A percentile compares a stretch with the other conserved stretches of the same genome.
Conservation (phyloP, 192 early-diverging fungal species). For the Coemansia sp. region DNA sequence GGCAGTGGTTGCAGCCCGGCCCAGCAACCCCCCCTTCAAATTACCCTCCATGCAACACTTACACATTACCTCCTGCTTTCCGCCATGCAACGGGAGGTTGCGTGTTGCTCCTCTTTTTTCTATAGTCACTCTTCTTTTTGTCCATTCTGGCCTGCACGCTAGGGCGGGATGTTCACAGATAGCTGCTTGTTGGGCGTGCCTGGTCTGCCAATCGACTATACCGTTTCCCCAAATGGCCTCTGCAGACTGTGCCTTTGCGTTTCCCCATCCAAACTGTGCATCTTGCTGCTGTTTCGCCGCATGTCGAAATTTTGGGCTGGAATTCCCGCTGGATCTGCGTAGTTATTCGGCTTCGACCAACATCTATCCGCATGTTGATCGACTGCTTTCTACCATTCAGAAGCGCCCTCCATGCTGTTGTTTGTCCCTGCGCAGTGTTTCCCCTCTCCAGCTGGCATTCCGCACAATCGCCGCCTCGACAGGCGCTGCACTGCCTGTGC, state of each 20-base stretch:
- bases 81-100: conserved; percentile 8
- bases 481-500: conserved; percentile 1
- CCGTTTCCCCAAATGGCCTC: not conserved
- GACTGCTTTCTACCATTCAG: conserved; percentile 8
- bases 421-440: not conserved
- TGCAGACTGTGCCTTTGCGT: not conserved
- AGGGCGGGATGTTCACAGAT: not conserved
- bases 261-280: not conserved
- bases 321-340: conserved; percentile 10
- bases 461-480: not conserved
- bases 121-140: not conserved
- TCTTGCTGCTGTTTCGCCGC: not conserved
- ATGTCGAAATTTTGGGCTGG: conserved; percentile 5
- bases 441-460: not conserved
- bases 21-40: conserved; percentile 9
- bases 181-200: not conserved
- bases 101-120: conserved; percentile 4
- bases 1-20: not conserved
- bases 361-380: conserved; percentile 19
- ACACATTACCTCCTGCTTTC: not conserved
- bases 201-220: not conserved
- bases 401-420: not conserved
- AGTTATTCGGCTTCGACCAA: conserved; percentile 14
- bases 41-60: conserved; percentile 14
- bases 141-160: not conserved